Percentiles rank a stretch among this genome's conserved stretches.
Conservation (phyloP, 1,284 basidiomycete species). For the Wolfiporia cocos region DNA sequence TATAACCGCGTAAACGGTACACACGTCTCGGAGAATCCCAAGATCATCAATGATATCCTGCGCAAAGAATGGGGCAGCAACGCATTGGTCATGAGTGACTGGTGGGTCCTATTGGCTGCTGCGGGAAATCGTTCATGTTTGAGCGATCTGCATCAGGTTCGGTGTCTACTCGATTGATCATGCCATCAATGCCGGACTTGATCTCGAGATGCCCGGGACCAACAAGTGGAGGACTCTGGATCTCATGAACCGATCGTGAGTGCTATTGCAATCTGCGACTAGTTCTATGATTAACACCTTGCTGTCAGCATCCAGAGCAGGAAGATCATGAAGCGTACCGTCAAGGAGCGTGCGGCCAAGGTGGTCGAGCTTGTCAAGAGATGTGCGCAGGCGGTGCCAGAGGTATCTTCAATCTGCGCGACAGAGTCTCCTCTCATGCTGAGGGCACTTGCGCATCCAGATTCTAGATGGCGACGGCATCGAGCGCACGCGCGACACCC, state of each 20-base stretch:
- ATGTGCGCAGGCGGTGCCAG: slow-evolving; percentile 54
- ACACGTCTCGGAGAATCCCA: slow-evolving; percentile 64
- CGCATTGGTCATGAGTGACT: slow-evolving; percentile 74
- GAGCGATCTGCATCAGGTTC: slow-evolving; percentile 34
- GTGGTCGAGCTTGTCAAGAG: slow-evolving; percentile 63
- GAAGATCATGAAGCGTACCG: slow-evolving; percentile 57
- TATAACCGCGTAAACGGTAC: slow-evolving; percentile 69
- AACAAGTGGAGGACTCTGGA: slow-evolving; percentile 68
- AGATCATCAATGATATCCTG: slow-evolving; percentile 59
- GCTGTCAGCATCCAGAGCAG: slow-evolving; percentile 40
- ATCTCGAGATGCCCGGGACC: slow-evolving; percentile 75
- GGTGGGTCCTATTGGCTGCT: slow-evolving; percentile 35
- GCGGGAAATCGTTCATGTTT: neutral
- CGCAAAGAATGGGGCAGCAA: slow-evolving; percentile 74
- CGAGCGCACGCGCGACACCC: slow-evolving; percentile 55
- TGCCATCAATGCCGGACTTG: slow-evolving; percentile 68
- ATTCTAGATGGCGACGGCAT: slow-evolving; percentile 61
- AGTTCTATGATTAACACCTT: neutral
- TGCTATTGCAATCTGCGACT: neutral
- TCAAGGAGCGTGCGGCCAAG: slow-evolving; percentile 63
- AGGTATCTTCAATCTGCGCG: slow-evolving; percentile 32
- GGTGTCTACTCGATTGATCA: slow-evolving; percentile 65
- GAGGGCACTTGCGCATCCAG: slow-evolving; percentile 24
- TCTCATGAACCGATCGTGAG: slow-evolving; percentile 50
- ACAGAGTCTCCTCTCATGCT: slow-evolving; percentile 3